Evolutionary conservation across 75 land plant species (phyloP).

Genomic region (Sequoia sempervirens): DNA sequence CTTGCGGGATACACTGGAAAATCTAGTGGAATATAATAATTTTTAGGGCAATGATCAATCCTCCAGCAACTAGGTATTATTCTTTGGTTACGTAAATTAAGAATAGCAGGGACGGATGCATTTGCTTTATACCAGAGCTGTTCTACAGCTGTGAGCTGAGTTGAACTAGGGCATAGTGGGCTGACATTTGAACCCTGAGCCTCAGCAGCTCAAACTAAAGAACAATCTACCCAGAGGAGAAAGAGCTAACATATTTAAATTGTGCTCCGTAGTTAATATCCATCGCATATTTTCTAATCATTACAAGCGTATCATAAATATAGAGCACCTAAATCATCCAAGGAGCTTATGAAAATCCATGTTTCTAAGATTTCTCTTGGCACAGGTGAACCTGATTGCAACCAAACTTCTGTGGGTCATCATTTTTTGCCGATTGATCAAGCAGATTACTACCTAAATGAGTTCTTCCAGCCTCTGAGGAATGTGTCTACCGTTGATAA

Average conservation of each 20-base stretch:
- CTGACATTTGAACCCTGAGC: background rate
- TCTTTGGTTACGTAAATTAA: background rate
- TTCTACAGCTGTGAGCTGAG: background rate
- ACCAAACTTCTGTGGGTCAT: background rate
- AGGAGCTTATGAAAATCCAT: background rate
- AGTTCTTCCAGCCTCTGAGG: background rate
- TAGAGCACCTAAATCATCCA: background rate
- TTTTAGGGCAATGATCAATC: background rate
- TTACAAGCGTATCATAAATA: background rate
- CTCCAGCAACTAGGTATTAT: background rate
- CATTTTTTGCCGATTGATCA: conserved; percentile 5
- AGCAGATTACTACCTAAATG: conserved; percentile 13
- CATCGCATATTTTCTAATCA: background rate
- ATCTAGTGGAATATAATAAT: background rate
- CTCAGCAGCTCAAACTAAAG: background rate
- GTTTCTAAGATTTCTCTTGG: background rate
- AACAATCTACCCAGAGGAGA: no score
- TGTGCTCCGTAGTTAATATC: background rate
- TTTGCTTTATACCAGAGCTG: no score
- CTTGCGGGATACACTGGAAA: background rate
- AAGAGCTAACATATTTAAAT: background rate
- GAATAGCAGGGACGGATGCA: background rate
- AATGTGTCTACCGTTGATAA: conserved; percentile 13
- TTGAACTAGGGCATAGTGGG: background rate
- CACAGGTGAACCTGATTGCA: background rate